Percentiles rank a stretch among this genome's conserved stretches.
Conservation (phyloP, 1,284 basidiomycete genomes). For the Vanrija humicola region DNA sequence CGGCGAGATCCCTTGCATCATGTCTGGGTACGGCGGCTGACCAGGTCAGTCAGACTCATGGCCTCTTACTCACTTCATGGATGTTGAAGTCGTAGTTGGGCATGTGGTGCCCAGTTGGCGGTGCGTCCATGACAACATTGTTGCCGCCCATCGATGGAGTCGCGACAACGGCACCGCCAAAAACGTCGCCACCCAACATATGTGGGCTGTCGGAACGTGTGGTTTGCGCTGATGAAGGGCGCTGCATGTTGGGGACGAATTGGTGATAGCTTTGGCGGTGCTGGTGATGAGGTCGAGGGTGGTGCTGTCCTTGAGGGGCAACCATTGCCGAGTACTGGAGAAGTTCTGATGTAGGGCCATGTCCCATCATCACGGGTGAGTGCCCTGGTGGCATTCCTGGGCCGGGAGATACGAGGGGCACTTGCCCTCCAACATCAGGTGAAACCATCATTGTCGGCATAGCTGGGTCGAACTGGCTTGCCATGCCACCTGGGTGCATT, state of each 20-base stretch:
- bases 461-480: not conserved
- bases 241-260: slow-evolving; percentile 9
- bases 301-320: not conserved
- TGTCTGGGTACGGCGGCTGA: not conserved
- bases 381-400: not conserved
- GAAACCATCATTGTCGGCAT: slow-evolving; percentile 9
- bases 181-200: slow-evolving; percentile 34
- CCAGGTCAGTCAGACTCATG: not conserved
- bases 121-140: not conserved
- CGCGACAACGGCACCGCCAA: slow-evolving; percentile 7
- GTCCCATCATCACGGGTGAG: not conserved
- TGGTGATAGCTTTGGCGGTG: slow-evolving; percentile 3
- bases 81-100: slow-evolving; percentile 5
- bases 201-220: slow-evolving; percentile 30
- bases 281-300: not conserved
- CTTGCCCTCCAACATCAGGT: slow-evolving; percentile 2
- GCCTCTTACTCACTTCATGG: not conserved
- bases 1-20: slow-evolving; percentile 39
- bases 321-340: not conserved
- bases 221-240: slow-evolving; percentile 25
- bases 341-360: not conserved
- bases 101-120: not conserved
- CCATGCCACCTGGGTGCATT: not conserved
- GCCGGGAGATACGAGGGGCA: slow-evolving; percentile 4
- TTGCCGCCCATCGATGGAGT: not conserved